Evolutionary conservation across 208 protist species (phyloP).

Genomic region (Trypanosoma platydactyli): DNA sequence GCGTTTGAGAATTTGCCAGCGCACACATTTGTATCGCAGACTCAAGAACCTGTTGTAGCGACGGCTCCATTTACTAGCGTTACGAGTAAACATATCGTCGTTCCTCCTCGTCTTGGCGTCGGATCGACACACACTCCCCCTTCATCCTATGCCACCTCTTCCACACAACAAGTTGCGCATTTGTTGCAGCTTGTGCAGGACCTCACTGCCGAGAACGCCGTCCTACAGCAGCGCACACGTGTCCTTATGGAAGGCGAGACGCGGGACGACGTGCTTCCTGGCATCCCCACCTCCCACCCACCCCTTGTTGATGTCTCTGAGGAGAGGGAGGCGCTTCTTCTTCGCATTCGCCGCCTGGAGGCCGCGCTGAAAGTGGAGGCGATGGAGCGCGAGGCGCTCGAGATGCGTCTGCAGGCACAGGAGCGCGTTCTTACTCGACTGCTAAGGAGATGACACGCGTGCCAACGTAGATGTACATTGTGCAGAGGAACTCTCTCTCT

Average conservation of each 20-base stretch:
- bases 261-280: constrained; percentile 5
- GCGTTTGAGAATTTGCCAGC: too few relatives aligned
- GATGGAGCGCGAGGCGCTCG: constrained; percentile 42
- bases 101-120: background rate
- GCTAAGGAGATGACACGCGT: constrained; percentile 6
- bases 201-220: constrained; percentile 41
- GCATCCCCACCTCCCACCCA: background rate
- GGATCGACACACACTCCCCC: background rate
- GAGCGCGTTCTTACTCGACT: constrained; percentile 34
- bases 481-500: background rate
- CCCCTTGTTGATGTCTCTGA: background rate
- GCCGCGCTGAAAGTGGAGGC: constrained; percentile 49
- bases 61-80: background rate
- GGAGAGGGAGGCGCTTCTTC: constrained; percentile 26
- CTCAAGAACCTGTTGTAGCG: background rate
- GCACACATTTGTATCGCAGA: background rate
- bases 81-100: too few relatives aligned
- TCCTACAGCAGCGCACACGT: constrained; percentile 41
- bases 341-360: constrained; percentile 43
- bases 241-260: constrained; percentile 35
- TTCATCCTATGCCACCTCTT: constrained; percentile 1
- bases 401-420: constrained; percentile 40
- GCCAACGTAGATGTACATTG: too few relatives aligned
- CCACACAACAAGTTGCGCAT: constrained; percentile 14
- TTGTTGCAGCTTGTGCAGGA: constrained; percentile 34